Evolutionary conservation across 108 stramenopile genomes (phyloP).

Genomic region (Fistulifera pelliculosa): DNA sequence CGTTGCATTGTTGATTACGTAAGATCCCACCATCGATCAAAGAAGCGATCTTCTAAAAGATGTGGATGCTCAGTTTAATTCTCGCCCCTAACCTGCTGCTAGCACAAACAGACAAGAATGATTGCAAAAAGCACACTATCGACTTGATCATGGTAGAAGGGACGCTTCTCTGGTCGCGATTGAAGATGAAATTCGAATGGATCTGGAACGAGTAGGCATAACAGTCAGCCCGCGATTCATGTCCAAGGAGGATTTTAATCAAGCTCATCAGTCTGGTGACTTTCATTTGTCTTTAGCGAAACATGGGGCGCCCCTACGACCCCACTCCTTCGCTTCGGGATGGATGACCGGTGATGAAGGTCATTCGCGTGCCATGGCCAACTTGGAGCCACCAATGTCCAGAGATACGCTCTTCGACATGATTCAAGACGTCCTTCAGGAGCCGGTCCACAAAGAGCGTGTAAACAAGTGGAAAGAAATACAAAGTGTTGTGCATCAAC

Average conservation of each 20-base stretch:
- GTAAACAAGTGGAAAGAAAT: constrained; percentile 26
- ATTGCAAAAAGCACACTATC: background rate
- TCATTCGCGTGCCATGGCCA: constrained; percentile 16
- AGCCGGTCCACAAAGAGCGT: constrained; percentile 7
- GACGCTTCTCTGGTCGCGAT: constrained; percentile 25
- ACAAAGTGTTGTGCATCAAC: constrained; percentile 27
- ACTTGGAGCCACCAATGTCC: constrained; percentile 16
- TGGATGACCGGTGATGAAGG: constrained; percentile 35
- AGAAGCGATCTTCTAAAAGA: too few species aligned
- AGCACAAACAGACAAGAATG: too few species aligned
- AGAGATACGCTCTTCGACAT: constrained; percentile 23
- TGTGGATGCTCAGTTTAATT: too few species aligned
- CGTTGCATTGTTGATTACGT: too few species aligned
- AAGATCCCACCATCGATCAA: too few species aligned
- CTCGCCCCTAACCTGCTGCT: too few species aligned
- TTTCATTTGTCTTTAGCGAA: constrained; percentile 43
- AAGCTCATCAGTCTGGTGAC: constrained; percentile 30
- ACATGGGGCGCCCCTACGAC: constrained; percentile 55
- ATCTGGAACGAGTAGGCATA: constrained; percentile 26
- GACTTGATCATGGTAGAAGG: constrained; percentile 18
- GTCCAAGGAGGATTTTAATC: constrained; percentile 29
- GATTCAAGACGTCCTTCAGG: constrained; percentile 22
- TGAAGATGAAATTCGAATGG: constrained; percentile 31
- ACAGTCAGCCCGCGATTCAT: constrained; percentile 14
- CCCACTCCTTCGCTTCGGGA: constrained; percentile 28